A percentile compares a stretch with the other conserved stretches of the same genome.
Evolutionary conservation across 2,329 filamentous ascomycete genomes (phyloP).

Genomic region (Phialocephala subalpina): DNA sequence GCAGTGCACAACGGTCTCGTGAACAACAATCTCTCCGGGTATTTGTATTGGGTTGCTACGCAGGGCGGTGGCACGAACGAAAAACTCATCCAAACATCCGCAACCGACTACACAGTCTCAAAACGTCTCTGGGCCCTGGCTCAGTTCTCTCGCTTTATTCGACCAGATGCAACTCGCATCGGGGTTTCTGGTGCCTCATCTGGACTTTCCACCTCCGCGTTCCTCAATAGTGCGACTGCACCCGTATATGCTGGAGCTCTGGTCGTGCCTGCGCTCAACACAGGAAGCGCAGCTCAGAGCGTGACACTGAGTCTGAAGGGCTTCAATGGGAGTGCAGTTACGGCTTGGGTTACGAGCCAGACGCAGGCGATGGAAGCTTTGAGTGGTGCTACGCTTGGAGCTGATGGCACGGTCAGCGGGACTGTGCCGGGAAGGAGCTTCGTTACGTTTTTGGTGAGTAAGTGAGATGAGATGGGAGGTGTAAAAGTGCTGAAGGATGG

Average conservation of each 20-base stretch:
- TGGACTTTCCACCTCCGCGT: conserved; percentile 19
- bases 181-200: conserved; percentile 4
- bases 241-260: conserved; percentile 9
- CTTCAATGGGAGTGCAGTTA: conserved; percentile 6
- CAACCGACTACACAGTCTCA: conserved; percentile 16
- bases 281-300: conserved; percentile 13
- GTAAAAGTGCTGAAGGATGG: too few relatives aligned
- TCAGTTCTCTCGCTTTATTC: conserved; percentile 23
- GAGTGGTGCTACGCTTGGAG: conserved; percentile 12
- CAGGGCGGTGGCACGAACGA: conserved; percentile 46
- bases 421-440: conserved; percentile 19
- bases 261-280: conserved; percentile 27
- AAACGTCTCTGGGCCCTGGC: conserved; percentile 34
- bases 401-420: conserved; percentile 21
- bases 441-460: conserved; percentile 18
- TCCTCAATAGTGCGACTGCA: conserved; percentile 24
- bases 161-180: conserved; percentile 23
- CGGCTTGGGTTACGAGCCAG: conserved; percentile 21
- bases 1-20: conserved; percentile 59
- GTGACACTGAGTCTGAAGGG: conserved; percentile 13
- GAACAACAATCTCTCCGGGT: conserved; percentile 56
- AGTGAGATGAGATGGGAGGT: too few relatives aligned
- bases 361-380: conserved; percentile 15
- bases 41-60: conserved; percentile 61
- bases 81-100: conserved; percentile 34